phyloP scores from a whole-genome alignment of 2,329 filamentous ascomycete species.

The Drechslerella dactyloides region DNA sequence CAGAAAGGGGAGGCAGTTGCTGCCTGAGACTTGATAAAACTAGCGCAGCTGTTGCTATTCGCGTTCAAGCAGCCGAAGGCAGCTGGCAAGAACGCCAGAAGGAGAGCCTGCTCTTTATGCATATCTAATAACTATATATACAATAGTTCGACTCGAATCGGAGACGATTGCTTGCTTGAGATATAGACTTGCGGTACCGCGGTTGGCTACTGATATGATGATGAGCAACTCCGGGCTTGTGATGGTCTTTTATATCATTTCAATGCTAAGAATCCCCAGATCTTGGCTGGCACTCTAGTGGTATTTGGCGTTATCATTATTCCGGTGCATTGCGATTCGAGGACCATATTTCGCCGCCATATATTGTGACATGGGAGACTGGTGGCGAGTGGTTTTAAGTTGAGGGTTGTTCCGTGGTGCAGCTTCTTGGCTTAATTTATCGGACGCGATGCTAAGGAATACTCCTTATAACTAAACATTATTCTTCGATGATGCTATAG shows the following conservation, averaged over 20 bases:
- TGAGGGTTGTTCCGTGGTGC: slow-evolving; percentile 5
- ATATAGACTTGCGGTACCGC: background rate
- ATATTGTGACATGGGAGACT: background rate
- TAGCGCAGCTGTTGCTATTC: slow-evolving; percentile 56
- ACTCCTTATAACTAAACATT: no score
- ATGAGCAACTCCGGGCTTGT: background rate
- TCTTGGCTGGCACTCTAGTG: background rate
- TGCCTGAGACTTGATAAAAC: slow-evolving; percentile 56
- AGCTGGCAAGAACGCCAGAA: slow-evolving; percentile 53
- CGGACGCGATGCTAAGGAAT: slow-evolving; percentile 1
- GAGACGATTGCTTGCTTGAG: slow-evolving; percentile 6
- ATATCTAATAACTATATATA: no score
- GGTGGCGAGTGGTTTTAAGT: slow-evolving; percentile 11
- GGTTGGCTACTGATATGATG: background rate
- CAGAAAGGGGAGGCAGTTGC: slow-evolving; percentile 57
- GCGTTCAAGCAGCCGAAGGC: slow-evolving; percentile 56
- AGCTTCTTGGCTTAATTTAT: slow-evolving; percentile 18
- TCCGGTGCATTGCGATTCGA: slow-evolving; percentile 31
- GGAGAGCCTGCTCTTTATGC: slow-evolving; percentile 41
- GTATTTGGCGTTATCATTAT: slow-evolving; percentile 1
- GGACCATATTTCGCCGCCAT: slow-evolving; percentile 43
- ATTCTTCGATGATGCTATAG: no score
- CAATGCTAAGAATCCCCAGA: background rate
- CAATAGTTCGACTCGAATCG: no score
- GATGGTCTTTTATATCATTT: slow-evolving; percentile 24